Evolutionary conservation across 2,329 filamentous ascomycete species (phyloP), one percentile per base, ranked within the genome.

Genomic region (Diaporthe sp.): DNA sequence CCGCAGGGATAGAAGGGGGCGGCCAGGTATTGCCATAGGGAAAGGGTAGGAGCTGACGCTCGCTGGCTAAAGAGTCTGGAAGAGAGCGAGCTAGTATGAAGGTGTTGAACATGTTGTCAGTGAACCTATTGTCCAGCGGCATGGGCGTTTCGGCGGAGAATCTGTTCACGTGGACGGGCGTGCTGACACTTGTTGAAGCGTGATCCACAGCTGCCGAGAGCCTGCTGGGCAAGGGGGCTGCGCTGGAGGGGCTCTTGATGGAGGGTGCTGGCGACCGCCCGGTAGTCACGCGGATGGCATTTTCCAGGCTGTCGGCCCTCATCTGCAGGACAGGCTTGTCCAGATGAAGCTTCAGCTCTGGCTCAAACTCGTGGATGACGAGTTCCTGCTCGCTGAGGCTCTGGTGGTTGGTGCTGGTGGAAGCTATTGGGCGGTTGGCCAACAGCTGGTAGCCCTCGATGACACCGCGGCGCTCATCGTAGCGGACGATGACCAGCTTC

Each of bases 391-490:
- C 89, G 75, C 88, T 89, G 4, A 88, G 84, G 76, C 92, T 86
- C 70, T 92, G 88, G 2, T 86, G 86, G 9, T 90, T 88, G 34
- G 85, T 82, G 1, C 85, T 86, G 17, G 73, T 68, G 25, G 73
- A 37, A 8, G 73, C 58, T 15, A 68, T 25, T 15, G 37, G 37
- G 71, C 92, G 88, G 71, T 92, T 89, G 2, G 94, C 94, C 5
- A 96, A 86, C 22, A 98, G 85, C 22, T 93, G 90, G 81, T 96
- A 95, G 4, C 91, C 95, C 84, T 97, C 94, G 74, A 98, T 98
- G 79, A 92, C 92, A 22, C 93, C 94, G 58, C 91, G 88, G 5
- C 90, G 85, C 61, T 92, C 89, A 81, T 98, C 92, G 80, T 95
- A 98, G 17, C 94, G 92, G n/a, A 90, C 89, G 53, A 98, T 81